Evolutionary conservation across 2,329 filamentous ascomycete genomes (phyloP), one percentile per base, ranked within the genome.

Genomic region (Sordariomycetes sp.): DNA sequence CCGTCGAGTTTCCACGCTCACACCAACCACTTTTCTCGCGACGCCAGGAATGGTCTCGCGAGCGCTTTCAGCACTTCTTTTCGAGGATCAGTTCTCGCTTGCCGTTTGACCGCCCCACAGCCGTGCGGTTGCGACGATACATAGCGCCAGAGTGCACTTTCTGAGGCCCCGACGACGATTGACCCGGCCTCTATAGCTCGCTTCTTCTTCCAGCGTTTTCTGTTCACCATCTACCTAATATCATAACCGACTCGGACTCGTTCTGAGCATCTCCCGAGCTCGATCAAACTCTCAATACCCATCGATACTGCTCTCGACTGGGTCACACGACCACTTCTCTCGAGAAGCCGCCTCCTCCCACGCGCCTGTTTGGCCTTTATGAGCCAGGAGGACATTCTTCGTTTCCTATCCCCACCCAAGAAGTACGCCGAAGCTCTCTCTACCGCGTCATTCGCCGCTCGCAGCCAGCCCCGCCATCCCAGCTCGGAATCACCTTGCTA

Each of bases 341-440:
- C 50, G n/a, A 53, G 20, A 25, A 10, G 20, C 50, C 35, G 22
- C 53, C 32, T n/a, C 28, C 39, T 39, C 10, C 39, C 24, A 17
- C 25, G 34, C 10, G 22, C 54, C 45, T 6, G 20, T 6, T 25
- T 56, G 48, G 45, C 48, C 56, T 57, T 57, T 85, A 96, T 96
- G 90, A 91, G 84, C 87, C 86, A 81, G 73, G 87, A 86, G 76
- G 89, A 95, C 75, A 84, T 95, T 69, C 83, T 95, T 70, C 88
- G 90, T 76, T 94, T 95, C 78, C 84, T 96, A 66, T 95, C 89
- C 70, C 94, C 94, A 80, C 90, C 90, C 70, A 89, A 89, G 73
- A 95, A 95, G 90, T 95, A 76, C 70, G 87, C 22, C 17, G 87
- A 17, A 13, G 15, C n/a, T 76, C 32, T 20, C 39, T 52, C 36